These are phyloP conservation scores for Neolentinus lepideus DNA, from an alignment of 1,284 basidiomycete genomes.

Conservation along the genomic window DNA sequence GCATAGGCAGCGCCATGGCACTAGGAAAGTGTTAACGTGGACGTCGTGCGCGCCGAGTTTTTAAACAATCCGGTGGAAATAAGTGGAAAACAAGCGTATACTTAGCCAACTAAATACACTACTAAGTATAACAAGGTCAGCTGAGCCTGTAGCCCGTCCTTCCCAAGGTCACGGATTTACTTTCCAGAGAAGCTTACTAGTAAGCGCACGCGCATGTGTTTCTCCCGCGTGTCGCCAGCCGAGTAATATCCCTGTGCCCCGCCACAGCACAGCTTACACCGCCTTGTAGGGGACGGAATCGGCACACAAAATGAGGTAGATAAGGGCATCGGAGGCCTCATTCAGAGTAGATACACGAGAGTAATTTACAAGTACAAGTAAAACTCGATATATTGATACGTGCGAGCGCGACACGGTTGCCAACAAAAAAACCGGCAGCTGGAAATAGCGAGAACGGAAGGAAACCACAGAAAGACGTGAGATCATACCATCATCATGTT, in stretches of 20 bases:
- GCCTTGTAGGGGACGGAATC: background rate
- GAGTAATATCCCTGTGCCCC: background rate
- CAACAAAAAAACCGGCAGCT: background rate
- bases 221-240: background rate
- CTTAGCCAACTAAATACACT: background rate
- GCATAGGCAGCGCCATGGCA: conserved; percentile 70
- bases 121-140: background rate
- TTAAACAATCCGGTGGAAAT: background rate
- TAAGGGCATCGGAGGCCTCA: background rate
- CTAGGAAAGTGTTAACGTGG: background rate
- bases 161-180: background rate
- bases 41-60: background rate
- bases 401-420: background rate
- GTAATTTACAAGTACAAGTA: background rate
- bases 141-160: background rate
- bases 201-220: background rate
- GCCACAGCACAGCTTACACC: background rate
- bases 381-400: background rate
- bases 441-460: too few species aligned
- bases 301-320: background rate
- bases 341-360: background rate
- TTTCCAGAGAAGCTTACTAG: background rate
- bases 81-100: background rate
- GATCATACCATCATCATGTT: background rate
- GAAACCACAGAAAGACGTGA: background rate